Conservation (phyloP, 2,329 filamentous ascomycete genomes). For the Colletotrichum chlorophyti region DNA sequence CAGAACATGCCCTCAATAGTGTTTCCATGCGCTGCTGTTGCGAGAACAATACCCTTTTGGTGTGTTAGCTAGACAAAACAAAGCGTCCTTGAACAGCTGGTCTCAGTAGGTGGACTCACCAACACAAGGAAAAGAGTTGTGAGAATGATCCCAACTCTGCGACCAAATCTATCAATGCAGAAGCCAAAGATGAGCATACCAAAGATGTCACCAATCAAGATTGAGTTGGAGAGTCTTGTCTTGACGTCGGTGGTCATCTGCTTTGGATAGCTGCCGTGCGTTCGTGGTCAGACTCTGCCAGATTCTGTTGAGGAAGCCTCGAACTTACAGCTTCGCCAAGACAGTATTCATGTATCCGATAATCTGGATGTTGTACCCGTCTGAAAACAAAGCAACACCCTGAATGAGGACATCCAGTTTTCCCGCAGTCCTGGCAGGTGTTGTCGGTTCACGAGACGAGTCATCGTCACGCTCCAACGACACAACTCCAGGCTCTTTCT, state of each 20-base stretch:
- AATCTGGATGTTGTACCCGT: slow-evolving; percentile 43
- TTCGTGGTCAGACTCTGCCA: not conserved
- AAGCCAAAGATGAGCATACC: slow-evolving; percentile 48
- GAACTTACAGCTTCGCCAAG: slow-evolving; percentile 34
- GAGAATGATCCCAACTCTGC: slow-evolving; percentile 51
- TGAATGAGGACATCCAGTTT: slow-evolving; percentile 34
- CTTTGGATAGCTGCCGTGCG: slow-evolving; percentile 30
- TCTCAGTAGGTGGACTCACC: not conserved
- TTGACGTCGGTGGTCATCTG: slow-evolving; percentile 42
- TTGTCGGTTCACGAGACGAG: not conserved
- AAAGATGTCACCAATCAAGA: slow-evolving; percentile 48
- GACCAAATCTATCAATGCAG: slow-evolving; percentile 52
- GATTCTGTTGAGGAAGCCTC: not conserved
- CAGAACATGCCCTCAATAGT: slow-evolving; percentile 54
- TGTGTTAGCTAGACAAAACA: not conserved
- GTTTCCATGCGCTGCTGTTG: slow-evolving; percentile 49
- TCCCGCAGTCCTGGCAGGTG: not conserved
- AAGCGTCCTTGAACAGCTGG: accelerated
- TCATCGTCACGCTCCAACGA: not conserved
- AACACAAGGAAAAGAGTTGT: slow-evolving; percentile 54
- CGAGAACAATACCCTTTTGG: slow-evolving; percentile 48
- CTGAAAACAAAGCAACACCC: slow-evolving; percentile 40
- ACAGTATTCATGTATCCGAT: slow-evolving; percentile 42
- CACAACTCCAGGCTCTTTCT: not conserved
- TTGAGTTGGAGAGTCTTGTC: slow-evolving; percentile 46